Percentiles rank a stretch among this genome's conserved stretches.
Evolutionary conservation across 768 basidiomycete genomes (phyloP).

Genomic region (Ramaria sp.): DNA sequence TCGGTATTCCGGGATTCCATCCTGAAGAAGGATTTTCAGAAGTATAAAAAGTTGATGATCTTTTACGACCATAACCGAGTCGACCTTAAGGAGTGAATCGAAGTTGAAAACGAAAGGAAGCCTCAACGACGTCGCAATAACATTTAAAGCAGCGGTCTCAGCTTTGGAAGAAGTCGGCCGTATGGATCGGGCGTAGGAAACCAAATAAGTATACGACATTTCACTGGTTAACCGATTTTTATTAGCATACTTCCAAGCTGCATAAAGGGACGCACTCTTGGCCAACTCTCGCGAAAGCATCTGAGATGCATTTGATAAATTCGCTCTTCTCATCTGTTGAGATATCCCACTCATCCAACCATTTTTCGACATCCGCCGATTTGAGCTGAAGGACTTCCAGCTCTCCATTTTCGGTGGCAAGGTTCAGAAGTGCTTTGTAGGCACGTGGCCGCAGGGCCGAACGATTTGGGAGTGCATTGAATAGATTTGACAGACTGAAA

Average conservation of each 20-base stretch:
- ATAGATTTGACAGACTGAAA: constrained; percentile 65
- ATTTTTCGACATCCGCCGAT: constrained; percentile 55
- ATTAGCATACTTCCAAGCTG: background rate
- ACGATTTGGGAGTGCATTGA: constrained; percentile 61
- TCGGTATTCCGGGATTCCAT: constrained; percentile 50
- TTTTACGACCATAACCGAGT: constrained; percentile 54
- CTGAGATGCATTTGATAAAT: constrained; percentile 55
- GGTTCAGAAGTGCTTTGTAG: constrained; percentile 48
- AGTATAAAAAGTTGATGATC: constrained; percentile 64
- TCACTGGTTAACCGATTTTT: constrained; percentile 28
- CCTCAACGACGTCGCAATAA: constrained; percentile 55
- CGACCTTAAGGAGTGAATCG: constrained; percentile 68
- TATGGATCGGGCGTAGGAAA: constrained; percentile 52
- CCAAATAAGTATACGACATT: constrained; percentile 52
- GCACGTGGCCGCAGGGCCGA: constrained; percentile 57
- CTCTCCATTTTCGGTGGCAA: constrained; percentile 51
- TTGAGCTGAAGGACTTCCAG: constrained; percentile 51
- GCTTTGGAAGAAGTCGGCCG: constrained; percentile 42
- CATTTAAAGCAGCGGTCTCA: constrained; percentile 43
- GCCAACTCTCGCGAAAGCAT: constrained; percentile 44
- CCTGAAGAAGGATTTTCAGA: constrained; percentile 63
- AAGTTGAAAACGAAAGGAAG: constrained; percentile 68
- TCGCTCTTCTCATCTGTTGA: constrained; percentile 48
- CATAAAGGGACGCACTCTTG: constrained; percentile 39
- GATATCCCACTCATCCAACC: constrained; percentile 70